Percentiles rank a stretch among this genome's conserved stretches.
Evolutionary conservation across 129 eudicot species (phyloP).

Genomic region (Ambrosia artemisiifolia): DNA sequence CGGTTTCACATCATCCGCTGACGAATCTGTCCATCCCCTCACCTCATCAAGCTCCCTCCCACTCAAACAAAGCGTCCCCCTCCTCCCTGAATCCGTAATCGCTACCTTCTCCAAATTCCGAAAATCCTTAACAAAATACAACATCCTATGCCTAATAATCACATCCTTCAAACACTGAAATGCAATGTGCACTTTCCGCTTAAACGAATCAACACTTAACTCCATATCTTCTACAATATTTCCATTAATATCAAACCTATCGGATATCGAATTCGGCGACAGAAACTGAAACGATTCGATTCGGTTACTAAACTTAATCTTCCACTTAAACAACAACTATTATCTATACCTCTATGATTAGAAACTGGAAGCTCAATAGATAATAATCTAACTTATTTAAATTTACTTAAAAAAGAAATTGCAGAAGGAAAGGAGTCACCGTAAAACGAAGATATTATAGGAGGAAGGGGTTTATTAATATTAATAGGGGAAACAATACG

Average conservation of each 20-base stretch:
- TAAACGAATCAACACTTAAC: constrained; percentile 5
- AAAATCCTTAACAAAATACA: constrained; percentile 23
- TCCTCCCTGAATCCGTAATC: constrained; percentile 31
- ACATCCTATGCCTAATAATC: constrained; percentile 33
- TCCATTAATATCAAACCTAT: not conserved
- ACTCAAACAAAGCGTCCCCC: constrained; percentile 32
- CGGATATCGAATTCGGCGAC: constrained; percentile 17
- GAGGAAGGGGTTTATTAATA: constrained; percentile 29
- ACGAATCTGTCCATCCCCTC: constrained; percentile 24
- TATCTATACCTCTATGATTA: constrained; percentile 19
- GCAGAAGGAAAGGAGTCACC: constrained; percentile 33
- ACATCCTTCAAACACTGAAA: constrained; percentile 39
- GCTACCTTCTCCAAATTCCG: constrained; percentile 18
- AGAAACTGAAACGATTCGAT: constrained; percentile 28
- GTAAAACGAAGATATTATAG: constrained; percentile 34
- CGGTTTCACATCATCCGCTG: constrained; percentile 2
- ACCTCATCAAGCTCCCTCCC: constrained; percentile 25
- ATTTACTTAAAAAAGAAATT: constrained; percentile 26
- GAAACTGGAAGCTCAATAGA: constrained; percentile 28
- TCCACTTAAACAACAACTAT: constrained; percentile 28
- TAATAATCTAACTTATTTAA: constrained; percentile 23
- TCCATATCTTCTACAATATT: not conserved
- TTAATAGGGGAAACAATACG: constrained; percentile 15
- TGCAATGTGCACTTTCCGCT: constrained; percentile 18
- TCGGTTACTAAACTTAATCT: constrained; percentile 21